Conservation (phyloP, 176 grass and related monocot species). For the Phoenix roebelenii region DNA sequence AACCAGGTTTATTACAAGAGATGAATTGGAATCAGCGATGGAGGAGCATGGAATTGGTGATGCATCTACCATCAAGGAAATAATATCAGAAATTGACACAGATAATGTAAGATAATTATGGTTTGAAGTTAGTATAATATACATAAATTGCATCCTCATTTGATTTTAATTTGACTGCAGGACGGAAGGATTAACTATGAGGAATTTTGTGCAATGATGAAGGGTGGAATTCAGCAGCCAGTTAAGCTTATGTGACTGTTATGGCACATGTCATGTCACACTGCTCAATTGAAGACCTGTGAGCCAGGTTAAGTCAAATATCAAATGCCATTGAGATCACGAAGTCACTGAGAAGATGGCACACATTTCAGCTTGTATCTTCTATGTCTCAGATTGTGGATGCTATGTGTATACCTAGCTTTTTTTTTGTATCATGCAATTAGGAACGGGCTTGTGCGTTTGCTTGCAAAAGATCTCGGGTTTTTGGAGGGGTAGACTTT, state of each 20-base stretch:
- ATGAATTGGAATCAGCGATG: slow-evolving; percentile 88
- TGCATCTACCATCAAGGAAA: slow-evolving; percentile 70
- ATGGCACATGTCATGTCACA: no score
- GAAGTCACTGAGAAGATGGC: no score
- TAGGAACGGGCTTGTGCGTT: no score
- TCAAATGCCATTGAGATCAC: no score
- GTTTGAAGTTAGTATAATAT: neutral
- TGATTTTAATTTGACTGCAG: slow-evolving; percentile 2
- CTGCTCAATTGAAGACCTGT: no score
- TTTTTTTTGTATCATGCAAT: no score
- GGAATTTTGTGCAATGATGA: slow-evolving; percentile 99
- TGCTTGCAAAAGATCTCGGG: no score
- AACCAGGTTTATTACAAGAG: slow-evolving; percentile 83
- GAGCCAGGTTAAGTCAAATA: no score
- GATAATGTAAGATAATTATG: slow-evolving; percentile 61
- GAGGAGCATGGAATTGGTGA: slow-evolving; percentile 93
- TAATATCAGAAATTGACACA: slow-evolving; percentile 90
- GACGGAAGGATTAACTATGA: slow-evolving; percentile 98
- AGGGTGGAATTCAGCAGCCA: slow-evolving; percentile 71
- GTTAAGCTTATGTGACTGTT: slow-evolving; percentile 50
- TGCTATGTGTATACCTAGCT: no score
- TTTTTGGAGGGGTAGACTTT: no score
- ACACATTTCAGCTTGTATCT: no score
- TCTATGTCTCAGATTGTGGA: no score
- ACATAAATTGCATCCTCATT: neutral